A percentile compares a stretch with the other conserved stretches of the same genome.
phyloP scores from a whole-genome alignment of 192 early-diverging fungal species.

The Spizellomyces sp. region DNA sequence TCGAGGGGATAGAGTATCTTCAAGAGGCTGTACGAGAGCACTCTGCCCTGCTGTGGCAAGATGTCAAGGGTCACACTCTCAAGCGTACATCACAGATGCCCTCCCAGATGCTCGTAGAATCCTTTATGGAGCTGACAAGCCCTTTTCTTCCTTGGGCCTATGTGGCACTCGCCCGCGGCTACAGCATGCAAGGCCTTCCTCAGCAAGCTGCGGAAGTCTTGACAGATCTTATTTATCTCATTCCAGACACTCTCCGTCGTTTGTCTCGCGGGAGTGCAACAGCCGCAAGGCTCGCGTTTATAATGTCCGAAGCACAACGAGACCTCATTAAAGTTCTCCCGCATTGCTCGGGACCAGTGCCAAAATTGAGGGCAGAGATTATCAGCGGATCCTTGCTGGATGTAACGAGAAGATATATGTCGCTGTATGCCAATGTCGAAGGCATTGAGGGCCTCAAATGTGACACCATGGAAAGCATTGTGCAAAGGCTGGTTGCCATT shows the following conservation, averaged over 20 bases:
- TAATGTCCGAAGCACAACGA: slow-evolving; percentile 13
- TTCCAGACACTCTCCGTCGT: slow-evolving; percentile 19
- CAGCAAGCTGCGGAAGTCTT: slow-evolving; percentile 20
- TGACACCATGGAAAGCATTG: slow-evolving; percentile 11
- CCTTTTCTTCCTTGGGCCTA: not conserved
- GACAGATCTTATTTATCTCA: slow-evolving; percentile 15
- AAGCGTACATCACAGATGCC: not conserved
- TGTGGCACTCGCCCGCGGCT: slow-evolving; percentile 25
- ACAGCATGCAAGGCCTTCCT: slow-evolving; percentile 1
- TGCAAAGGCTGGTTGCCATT: slow-evolving; percentile 12
- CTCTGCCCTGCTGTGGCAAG: not conserved
- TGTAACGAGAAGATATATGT: not conserved
- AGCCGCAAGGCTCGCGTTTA: not conserved
- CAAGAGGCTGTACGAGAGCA: not conserved
- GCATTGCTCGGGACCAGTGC: too few species aligned
- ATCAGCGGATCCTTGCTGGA: not conserved
- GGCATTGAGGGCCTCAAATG: not conserved
- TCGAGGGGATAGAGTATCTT: slow-evolving; percentile 11
- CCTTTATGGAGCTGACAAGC: not conserved
- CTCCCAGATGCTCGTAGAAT: slow-evolving; percentile 6
- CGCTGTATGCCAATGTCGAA: not conserved
- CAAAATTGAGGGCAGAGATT: not conserved
- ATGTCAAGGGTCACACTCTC: not conserved
- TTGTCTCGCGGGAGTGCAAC: not conserved
- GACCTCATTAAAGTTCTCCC: too few species aligned